phyloP scores from a whole-genome alignment of 1,139 yeast species.

The Hyphopichia fennica region DNA sequence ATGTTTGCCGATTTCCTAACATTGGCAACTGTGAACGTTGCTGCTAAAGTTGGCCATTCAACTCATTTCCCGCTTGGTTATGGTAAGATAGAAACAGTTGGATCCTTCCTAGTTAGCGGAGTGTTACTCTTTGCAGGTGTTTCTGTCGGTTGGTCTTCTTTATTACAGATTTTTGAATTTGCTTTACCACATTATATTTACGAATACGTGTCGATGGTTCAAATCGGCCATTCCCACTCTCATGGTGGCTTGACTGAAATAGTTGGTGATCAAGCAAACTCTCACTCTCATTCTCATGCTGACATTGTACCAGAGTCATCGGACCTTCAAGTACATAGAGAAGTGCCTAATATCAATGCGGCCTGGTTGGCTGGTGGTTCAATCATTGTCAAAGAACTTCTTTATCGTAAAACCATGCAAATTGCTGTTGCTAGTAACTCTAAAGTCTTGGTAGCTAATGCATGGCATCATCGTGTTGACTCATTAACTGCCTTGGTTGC shows the following conservation, averaged over 20 bases:
- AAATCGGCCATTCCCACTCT: constrained; percentile 53
- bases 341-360: constrained; percentile 77
- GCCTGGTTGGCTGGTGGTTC: constrained; percentile 96
- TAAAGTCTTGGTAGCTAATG: constrained; percentile 90
- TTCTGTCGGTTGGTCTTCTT: constrained; percentile 87
- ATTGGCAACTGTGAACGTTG: constrained; percentile 80
- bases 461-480: constrained; percentile 99
- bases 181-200: constrained; percentile 54
- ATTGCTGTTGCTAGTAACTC: constrained; percentile 79
- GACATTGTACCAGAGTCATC: not conserved
- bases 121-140: constrained; percentile 84
- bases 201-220: constrained; percentile 47
- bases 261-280: constrained; percentile 23
- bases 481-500: constrained; percentile 92
- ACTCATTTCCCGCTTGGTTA: constrained; percentile 78
- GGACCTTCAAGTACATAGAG: constrained; percentile 13
- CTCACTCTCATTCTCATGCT: constrained; percentile 11
- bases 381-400: constrained; percentile 80
- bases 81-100: constrained; percentile 90
- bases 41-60: constrained; percentile 62
- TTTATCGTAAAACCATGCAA: constrained; percentile 76
- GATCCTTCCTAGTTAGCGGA: constrained; percentile 83
- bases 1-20: constrained; percentile 87
- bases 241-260: constrained; percentile 22
- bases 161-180: constrained; percentile 69